Evolutionary conservation across 805 yeast species (phyloP).

Genomic region (Metschnikowia arizonensis): DNA sequence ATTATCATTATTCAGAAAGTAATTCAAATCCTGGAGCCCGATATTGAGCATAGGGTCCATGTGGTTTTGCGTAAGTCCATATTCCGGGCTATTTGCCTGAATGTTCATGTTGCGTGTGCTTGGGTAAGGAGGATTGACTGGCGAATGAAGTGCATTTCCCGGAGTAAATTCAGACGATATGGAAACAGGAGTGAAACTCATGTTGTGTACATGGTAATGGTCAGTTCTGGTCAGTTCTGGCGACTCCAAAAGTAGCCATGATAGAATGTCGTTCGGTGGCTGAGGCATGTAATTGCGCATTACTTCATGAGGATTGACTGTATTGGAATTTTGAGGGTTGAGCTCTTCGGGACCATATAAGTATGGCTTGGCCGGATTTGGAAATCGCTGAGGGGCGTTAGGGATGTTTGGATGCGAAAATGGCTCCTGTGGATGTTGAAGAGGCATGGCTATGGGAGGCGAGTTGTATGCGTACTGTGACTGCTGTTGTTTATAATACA

Average conservation of each 20-base stretch:
- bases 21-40: constrained; percentile 36
- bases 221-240: constrained; percentile 2
- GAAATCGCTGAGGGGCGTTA: neutral
- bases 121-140: neutral
- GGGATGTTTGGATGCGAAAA: neutral
- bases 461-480: neutral
- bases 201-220: neutral
- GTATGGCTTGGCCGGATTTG: neutral
- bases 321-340: neutral
- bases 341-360: neutral
- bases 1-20: constrained; percentile 34
- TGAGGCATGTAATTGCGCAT: constrained; percentile 18
- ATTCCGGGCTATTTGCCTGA: neutral
- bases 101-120: neutral
- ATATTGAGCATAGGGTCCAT: constrained; percentile 15
- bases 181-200: neutral
- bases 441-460: neutral
- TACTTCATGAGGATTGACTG: constrained; percentile 3
- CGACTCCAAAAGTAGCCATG: constrained; percentile 29
- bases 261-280: constrained; percentile 34
- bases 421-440: neutral
- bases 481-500: neutral
- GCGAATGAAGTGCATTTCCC: neutral
- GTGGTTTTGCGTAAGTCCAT: constrained; percentile 1
- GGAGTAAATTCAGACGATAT: neutral